Conservation (phyloP, 352 stramenopile genomes). For the Thalassiosira mediterranea region DNA sequence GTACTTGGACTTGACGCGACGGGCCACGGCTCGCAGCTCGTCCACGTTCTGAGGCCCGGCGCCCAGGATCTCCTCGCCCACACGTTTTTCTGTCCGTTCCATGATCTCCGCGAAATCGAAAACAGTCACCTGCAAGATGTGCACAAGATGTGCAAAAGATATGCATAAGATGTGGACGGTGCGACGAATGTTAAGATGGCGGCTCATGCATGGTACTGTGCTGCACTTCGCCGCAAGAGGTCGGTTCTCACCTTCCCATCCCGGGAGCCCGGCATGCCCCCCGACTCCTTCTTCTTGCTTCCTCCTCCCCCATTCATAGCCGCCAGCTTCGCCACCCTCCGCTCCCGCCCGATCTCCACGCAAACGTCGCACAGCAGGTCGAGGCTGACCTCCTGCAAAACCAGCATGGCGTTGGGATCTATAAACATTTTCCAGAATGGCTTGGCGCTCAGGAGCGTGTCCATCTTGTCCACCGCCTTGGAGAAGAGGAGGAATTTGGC, state of each 20-base stretch:
- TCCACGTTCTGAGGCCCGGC: constrained; percentile 73
- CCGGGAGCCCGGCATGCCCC: background rate
- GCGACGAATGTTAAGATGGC: too few species aligned
- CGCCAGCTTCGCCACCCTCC: constrained; percentile 33
- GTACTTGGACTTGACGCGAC: constrained; percentile 67
- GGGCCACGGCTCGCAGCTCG: constrained; percentile 66
- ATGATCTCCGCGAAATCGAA: constrained; percentile 84
- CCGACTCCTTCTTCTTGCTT: constrained; percentile 6
- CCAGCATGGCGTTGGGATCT: constrained; percentile 78
- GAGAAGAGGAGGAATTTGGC: constrained; percentile 80
- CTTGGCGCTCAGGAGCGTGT: constrained; percentile 79
- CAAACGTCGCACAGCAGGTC: constrained; percentile 77
- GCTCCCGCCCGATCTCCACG: constrained; percentile 71
- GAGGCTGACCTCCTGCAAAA: constrained; percentile 76
- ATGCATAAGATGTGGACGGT: constrained; percentile 4
- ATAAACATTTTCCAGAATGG: constrained; percentile 85
- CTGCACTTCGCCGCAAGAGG: too few species aligned
- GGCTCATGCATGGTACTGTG: too few species aligned
- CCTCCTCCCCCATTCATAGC: constrained; percentile 47
- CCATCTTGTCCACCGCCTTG: constrained; percentile 80
- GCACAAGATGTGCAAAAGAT: too few species aligned
- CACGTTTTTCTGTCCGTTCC: constrained; percentile 71
- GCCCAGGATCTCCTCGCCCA: constrained; percentile 74
- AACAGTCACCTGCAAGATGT: constrained; percentile 79
- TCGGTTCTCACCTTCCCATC: constrained; percentile 39